phyloP scores from a whole-genome alignment of 371 early-diverging fungal species.

The Apophysomyces elegans region DNA sequence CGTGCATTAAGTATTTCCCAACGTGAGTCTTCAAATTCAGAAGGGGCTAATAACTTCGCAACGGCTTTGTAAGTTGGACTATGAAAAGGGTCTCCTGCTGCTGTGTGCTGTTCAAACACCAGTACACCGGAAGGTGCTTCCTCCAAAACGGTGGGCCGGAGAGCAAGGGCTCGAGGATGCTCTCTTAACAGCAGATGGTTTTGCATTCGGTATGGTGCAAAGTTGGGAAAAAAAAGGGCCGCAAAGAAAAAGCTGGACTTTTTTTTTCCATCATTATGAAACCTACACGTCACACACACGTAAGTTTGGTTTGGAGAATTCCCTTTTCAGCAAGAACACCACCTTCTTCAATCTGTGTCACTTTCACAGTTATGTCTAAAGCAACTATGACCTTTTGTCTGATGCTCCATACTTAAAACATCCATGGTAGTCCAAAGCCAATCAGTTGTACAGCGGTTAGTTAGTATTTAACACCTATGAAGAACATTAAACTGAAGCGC shows the following conservation, averaged over 20 bases:
- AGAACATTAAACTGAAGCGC: too few relatives aligned
- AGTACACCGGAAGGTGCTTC: constrained; percentile 52
- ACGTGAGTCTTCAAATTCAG: constrained; percentile 52
- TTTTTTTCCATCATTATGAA: too few relatives aligned
- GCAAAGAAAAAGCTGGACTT: too few relatives aligned
- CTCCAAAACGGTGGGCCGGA: constrained; percentile 53
- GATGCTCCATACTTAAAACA: neutral
- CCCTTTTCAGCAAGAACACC: too few relatives aligned
- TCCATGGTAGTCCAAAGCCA: too few relatives aligned
- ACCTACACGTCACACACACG: too few relatives aligned
- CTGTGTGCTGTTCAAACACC: constrained; percentile 42
- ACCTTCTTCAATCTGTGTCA: too few relatives aligned
- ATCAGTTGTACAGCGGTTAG: too few relatives aligned
- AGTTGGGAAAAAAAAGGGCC: constrained; percentile 8
- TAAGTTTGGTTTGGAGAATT: too few relatives aligned
- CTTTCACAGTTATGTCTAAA: too few relatives aligned
- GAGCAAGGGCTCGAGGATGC: constrained; percentile 51
- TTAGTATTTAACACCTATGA: too few relatives aligned
- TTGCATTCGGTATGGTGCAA: constrained; percentile 35
- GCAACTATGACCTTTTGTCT: neutral
- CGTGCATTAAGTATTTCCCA: constrained; percentile 57
- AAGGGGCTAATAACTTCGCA: constrained; percentile 47
- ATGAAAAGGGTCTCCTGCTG: constrained; percentile 15
- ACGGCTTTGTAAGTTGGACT: constrained; percentile 38
- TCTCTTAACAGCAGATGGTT: constrained; percentile 52